Evolutionary conservation across 768 basidiomycete species (phyloP).

Genomic region (Tricholoma sp.): DNA sequence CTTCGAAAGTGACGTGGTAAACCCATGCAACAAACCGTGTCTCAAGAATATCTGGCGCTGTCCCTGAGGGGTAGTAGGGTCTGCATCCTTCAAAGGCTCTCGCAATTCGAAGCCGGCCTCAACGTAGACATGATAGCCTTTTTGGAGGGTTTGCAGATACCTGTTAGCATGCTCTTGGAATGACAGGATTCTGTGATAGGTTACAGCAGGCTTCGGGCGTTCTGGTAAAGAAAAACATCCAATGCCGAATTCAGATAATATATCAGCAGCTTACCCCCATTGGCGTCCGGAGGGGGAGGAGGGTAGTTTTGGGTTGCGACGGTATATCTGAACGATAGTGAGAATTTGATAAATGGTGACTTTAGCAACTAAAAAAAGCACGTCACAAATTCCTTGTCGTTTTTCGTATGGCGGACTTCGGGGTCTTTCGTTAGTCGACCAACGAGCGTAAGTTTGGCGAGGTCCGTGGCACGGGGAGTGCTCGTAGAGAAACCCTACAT

Average conservation of each 20-base stretch:
- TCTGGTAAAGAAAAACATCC: conserved; percentile 28
- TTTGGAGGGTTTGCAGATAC: conserved; percentile 59
- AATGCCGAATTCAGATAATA: background rate
- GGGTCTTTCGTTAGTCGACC: conserved; percentile 72
- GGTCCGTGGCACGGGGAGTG: conserved; percentile 46
- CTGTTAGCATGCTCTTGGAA: conserved; percentile 60
- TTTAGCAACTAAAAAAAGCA: conserved; percentile 32
- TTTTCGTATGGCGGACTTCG: conserved; percentile 61
- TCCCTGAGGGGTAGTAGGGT: conserved; percentile 60
- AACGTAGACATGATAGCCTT: conserved; percentile 74
- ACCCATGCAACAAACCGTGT: conserved; percentile 50
- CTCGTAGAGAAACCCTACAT: conserved; percentile 63
- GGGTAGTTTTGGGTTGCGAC: conserved; percentile 69
- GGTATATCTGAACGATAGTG: conserved; percentile 51
- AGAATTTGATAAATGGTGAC: background rate
- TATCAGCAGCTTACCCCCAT: conserved; percentile 47
- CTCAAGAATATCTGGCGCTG: conserved; percentile 81
- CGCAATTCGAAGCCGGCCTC: conserved; percentile 76
- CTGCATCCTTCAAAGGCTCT: conserved; percentile 63
- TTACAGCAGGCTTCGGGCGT: conserved; percentile 45
- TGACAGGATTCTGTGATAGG: conserved; percentile 76
- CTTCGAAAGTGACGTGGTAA: background rate
- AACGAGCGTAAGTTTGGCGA: conserved; percentile 74
- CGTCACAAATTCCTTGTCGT: conserved; percentile 75
- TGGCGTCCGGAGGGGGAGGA: conserved; percentile 50